Conservation (phyloP, 2,329 filamentous ascomycete species). For the Xylariaceae sp. region DNA sequence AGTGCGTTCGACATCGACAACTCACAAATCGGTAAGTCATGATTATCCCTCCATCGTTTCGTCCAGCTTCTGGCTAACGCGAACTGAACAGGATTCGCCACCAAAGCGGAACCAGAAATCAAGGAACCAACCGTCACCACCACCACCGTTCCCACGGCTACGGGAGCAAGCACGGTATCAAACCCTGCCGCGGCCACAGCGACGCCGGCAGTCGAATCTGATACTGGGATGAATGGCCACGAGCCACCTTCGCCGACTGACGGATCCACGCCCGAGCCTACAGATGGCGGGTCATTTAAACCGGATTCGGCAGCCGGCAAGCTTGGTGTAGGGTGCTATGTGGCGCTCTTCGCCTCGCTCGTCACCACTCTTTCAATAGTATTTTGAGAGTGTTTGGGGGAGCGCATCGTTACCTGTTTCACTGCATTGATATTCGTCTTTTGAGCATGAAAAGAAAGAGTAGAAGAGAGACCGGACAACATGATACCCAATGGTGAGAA, state of each 20-base stretch:
- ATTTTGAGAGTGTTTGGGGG: constrained; percentile 16
- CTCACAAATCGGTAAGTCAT: constrained; percentile 54
- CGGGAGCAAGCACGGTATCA: constrained; percentile 20
- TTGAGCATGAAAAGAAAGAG: background rate
- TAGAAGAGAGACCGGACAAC: too few relatives aligned
- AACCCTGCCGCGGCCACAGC: constrained; percentile 9
- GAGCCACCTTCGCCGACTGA: constrained; percentile 29
- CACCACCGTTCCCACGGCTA: constrained; percentile 13
- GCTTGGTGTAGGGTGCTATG: constrained; percentile 16
- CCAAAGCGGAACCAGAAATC: constrained; percentile 24
- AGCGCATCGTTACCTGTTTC: background rate
- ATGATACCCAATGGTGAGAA: too few relatives aligned
- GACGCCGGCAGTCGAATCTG: background rate
- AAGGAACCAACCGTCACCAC: constrained; percentile 10
- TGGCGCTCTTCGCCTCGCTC: constrained; percentile 18
- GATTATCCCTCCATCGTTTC: background rate
- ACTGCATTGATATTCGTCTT: constrained; percentile 1
- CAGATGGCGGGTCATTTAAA: constrained; percentile 16
- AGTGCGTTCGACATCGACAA: constrained; percentile 74
- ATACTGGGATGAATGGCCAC: constrained; percentile 33
- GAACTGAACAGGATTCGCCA: constrained; percentile 32
- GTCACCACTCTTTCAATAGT: constrained; percentile 20
- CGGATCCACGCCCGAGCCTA: constrained; percentile 12
- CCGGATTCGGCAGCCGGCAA: constrained; percentile 22
- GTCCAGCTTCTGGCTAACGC: constrained; percentile 2